Evolutionary conservation across 2,329 filamentous ascomycete species (phyloP).

Genomic region (Hymenoscyphus fructigenus): DNA sequence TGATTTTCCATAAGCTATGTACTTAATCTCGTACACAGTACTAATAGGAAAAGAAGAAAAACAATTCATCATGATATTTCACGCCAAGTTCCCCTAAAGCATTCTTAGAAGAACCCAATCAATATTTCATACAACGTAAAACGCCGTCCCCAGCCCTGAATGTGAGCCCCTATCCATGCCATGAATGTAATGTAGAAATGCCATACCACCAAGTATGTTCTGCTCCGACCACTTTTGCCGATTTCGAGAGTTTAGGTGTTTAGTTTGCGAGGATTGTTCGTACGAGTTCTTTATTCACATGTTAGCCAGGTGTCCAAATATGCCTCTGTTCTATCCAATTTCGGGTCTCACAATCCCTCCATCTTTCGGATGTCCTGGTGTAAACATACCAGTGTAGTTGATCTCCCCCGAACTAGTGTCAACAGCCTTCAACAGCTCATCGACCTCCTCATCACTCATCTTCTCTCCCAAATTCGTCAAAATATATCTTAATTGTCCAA

Average conservation of each 20-base stretch:
- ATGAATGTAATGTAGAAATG: conserved; percentile 17
- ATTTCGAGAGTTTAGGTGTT: conserved; percentile 24
- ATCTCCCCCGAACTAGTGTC: conserved; percentile 95
- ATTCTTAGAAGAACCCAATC: neutral
- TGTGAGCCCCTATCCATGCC: conserved; percentile 26
- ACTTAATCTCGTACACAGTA: neutral
- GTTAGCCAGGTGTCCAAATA: conserved; percentile 15
- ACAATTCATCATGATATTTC: neutral
- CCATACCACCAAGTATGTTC: conserved; percentile 26
- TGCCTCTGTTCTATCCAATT: neutral
- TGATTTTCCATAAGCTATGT: conserved; percentile 15
- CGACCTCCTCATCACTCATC: conserved; percentile 98
- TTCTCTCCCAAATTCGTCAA: conserved; percentile 98
- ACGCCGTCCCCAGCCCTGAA: conserved; percentile 10
- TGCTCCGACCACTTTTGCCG: conserved; percentile 7
- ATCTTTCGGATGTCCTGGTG: neutral
- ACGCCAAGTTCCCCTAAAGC: conserved; percentile 6
- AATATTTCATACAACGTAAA: conserved; percentile 16
- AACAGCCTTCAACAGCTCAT: conserved; percentile 97
- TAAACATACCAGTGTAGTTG: conserved; percentile 82
- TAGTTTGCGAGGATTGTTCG: conserved; percentile 85
- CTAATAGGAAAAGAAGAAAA: neutral
- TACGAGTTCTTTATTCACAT: conserved; percentile 63
- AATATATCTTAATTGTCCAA: conserved; percentile 97
- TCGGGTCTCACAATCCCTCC: neutral